Evolutionary conservation across 1,139 yeast species (phyloP).

Genomic region (Casaregolazyma lundiana): DNA sequence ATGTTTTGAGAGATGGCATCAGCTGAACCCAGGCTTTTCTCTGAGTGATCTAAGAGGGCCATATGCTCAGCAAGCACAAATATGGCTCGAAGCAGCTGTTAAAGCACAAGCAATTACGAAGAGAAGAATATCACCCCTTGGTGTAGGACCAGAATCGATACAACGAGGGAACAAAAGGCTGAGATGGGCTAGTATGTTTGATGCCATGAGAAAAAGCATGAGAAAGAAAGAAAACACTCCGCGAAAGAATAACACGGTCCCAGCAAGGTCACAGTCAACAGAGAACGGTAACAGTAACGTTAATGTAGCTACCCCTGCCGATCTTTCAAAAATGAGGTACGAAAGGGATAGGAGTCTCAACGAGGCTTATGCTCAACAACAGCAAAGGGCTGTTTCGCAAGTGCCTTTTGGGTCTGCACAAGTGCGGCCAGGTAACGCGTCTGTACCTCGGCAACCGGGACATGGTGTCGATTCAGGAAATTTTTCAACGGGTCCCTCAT

Average conservation of each 20-base stretch:
- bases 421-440: conserved; percentile 5
- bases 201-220: conserved; percentile 87
- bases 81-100: conserved; percentile 89
- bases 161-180: conserved; percentile 88
- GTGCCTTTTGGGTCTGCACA: conserved; percentile 15
- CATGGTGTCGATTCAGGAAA: conserved; percentile 4
- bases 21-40: conserved; percentile 82
- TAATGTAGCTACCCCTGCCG: conserved; percentile 70
- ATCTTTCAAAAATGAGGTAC: conserved; percentile 70
- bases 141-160: conserved; percentile 85
- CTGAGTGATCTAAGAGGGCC: conserved; percentile 84
- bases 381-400: conserved; percentile 19
- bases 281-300: conserved; percentile 18
- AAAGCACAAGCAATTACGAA: conserved; percentile 83
- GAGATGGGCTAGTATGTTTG: conserved; percentile 96
- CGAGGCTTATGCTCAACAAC: conserved; percentile 59
- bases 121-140: conserved; percentile 83
- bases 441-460: conserved; percentile 1
- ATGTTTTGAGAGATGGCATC: conserved; percentile 93
- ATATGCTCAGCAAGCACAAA: conserved; percentile 77
- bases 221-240: conserved; percentile 75
- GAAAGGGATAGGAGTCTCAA: conserved; percentile 84
- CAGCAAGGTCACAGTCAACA: conserved; percentile 31
- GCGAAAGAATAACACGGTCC: conserved; percentile 41
- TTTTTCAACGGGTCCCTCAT: conserved; percentile 9